Evolutionary conservation across 164 flowering plant genomes (phyloP).

Genomic region (Paratinospora sagittata): DNA sequence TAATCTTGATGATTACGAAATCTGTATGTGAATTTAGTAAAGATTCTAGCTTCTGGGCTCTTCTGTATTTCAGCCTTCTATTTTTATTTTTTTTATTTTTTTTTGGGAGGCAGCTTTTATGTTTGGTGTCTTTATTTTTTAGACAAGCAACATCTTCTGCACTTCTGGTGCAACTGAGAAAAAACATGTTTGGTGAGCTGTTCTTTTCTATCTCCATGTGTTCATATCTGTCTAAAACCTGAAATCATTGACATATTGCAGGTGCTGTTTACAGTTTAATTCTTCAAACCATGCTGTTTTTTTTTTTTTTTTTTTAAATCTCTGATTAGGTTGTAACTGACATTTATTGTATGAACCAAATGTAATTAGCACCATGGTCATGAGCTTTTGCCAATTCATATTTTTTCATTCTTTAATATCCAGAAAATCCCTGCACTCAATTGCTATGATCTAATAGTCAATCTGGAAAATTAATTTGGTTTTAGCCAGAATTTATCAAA

Average conservation of each 20-base stretch:
- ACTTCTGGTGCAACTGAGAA: slow-evolving; percentile 3
- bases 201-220: slow-evolving; percentile 7
- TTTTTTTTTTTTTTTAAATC: no score
- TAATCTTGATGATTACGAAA: slow-evolving; percentile 13
- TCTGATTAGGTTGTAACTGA: not conserved
- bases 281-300: slow-evolving; percentile 7
- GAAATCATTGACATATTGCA: no score
- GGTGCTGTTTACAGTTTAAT: no score
- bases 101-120: not conserved
- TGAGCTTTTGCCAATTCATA: not conserved
- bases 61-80: not conserved
- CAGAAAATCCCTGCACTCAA: no score
- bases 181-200: not conserved
- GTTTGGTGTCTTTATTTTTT: not conserved
- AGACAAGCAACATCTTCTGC: slow-evolving; percentile 6
- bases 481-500: not conserved
- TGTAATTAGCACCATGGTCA: not conserved
- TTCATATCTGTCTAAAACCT: not conserved
- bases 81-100: no score
- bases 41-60: not conserved
- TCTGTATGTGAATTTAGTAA: slow-evolving; percentile 14
- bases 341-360: not conserved
- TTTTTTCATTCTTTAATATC: not conserved
- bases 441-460: not conserved
- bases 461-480: not conserved